Percentiles rank a stretch among this genome's conserved stretches.
phyloP scores from a whole-genome alignment of 352 stramenopile species.

The Globisporangium parvum region DNA sequence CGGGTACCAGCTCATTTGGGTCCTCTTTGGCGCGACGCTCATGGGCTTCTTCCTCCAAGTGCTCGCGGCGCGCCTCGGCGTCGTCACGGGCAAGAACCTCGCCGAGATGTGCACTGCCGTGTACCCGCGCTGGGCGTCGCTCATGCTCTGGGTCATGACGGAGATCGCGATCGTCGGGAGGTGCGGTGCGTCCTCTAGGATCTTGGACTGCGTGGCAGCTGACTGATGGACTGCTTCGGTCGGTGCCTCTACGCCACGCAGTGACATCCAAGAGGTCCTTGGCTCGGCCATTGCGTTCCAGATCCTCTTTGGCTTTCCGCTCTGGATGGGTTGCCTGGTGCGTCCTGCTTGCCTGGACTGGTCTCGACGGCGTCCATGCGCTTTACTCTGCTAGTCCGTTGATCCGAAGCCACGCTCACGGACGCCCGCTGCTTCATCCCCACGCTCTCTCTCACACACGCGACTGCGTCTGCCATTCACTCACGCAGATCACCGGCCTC shows the following conservation, averaged over 20 bases:
- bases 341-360: not conserved
- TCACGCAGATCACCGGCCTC: conserved; percentile 56
- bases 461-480: not conserved
- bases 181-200: not conserved
- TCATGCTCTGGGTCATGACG: conserved; percentile 89
- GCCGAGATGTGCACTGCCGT: conserved; percentile 80
- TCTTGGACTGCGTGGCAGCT: not conserved
- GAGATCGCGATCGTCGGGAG: conserved; percentile 87
- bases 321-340: conserved; percentile 87
- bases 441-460: not conserved
- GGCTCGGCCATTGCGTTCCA: conserved; percentile 90
- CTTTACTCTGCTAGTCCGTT: no score
- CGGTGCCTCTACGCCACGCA: conserved; percentile 17
- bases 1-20: conserved; percentile 90
- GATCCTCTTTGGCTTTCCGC: conserved; percentile 84
- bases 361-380: no score
- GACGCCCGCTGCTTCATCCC: no score
- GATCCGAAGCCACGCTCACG: no score
- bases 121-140: conserved; percentile 72
- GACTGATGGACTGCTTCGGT: no score
- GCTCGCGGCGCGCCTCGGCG: conserved; percentile 88
- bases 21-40: conserved; percentile 85
- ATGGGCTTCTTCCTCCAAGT: conserved; percentile 92
- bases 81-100: conserved; percentile 90
- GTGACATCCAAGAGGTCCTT: conserved; percentile 91